Percentiles rank a stretch among this genome's conserved stretches.
These are phyloP conservation scores for Suillus brevipes DNA, from an alignment of 768 basidiomycete species.

Conservation along the genomic window DNA sequence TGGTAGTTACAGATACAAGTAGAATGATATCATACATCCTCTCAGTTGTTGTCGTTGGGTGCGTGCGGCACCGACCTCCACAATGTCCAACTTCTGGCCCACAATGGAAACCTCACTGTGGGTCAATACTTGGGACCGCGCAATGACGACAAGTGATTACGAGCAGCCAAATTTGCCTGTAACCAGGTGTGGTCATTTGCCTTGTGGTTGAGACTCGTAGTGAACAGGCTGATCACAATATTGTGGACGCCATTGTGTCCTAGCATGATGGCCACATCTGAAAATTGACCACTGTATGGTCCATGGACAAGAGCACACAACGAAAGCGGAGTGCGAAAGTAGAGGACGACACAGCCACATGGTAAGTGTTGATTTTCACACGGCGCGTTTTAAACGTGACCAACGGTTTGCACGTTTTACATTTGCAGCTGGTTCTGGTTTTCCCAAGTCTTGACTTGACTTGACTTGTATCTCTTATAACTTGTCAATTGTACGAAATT, in stretches of 20 bases:
- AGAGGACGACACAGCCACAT: slow-evolving; percentile 15
- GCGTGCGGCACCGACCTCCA: neutral
- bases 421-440: slow-evolving; percentile 5
- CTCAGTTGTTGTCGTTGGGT: neutral
- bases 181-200: neutral
- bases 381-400: slow-evolving; percentile 35
- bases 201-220: neutral
- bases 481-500: slow-evolving; percentile 1
- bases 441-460: slow-evolving; percentile 10
- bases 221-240: neutral
- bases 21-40: neutral
- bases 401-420: slow-evolving; percentile 18
- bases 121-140: neutral
- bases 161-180: neutral
- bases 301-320: neutral
- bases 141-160: neutral
- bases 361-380: slow-evolving; percentile 31
- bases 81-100: neutral
- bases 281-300: neutral
- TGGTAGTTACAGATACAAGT: neutral
- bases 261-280: neutral
- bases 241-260: neutral
- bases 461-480: slow-evolving; percentile 5
- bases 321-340: slow-evolving; percentile 29
- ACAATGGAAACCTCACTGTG: neutral